Evolutionary conservation across 2,329 filamentous ascomycete species (phyloP), one percentile per base, ranked within the genome.

Genomic region (Sarocladiaceae sp.): DNA sequence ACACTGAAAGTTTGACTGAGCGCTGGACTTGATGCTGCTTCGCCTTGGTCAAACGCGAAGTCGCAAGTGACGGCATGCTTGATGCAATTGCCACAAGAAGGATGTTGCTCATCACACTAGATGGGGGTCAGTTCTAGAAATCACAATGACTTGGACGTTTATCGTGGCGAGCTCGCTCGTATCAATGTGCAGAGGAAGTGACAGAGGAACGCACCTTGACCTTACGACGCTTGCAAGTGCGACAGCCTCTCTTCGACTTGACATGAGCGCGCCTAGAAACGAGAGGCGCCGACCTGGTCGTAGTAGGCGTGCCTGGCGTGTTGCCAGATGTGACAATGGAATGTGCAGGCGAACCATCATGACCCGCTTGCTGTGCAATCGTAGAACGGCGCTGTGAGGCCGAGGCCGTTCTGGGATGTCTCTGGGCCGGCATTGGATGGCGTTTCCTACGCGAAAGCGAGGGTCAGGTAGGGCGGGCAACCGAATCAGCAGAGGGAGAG

Each of bases 131-230:
- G 23, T 28, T 12, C 25, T 15, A 46, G n/a, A 23, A 20, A 40
- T 40, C 18, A 49, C 23, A 49, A n/a, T n/a, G n/a, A n/a, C n/a
- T n/a, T n/a, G n/a, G n/a, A n/a, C n/a, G n/a, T n/a, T n/a, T n/a
- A n/a, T n/a, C n/a, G n/a, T n/a, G n/a, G n/a, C n/a, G n/a, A n/a
- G n/a, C n/a, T n/a, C n/a, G n/a, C n/a, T n/a, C n/a, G n/a, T n/a
- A n/a, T n/a, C n/a, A n/a, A n/a, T n/a, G n/a, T n/a, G n/a, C n/a
- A n/a, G n/a, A n/a, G n/a, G n/a, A n/a, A n/a, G n/a, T n/a, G n/a
- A n/a, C n/a, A n/a, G n/a, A n/a, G n/a, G n/a, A n/a, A n/a, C 29
- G 50, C 26, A 69, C 69, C 65, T 73, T 72, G 47, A 72, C 69
- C 58, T 72, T 73, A 28, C 70, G 63, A 8, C 58, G 52, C 53